These are phyloP conservation scores for Dactylellina parvicollis DNA, from an alignment of 2,329 filamentous ascomycete genomes.

Conservation along the genomic window DNA sequence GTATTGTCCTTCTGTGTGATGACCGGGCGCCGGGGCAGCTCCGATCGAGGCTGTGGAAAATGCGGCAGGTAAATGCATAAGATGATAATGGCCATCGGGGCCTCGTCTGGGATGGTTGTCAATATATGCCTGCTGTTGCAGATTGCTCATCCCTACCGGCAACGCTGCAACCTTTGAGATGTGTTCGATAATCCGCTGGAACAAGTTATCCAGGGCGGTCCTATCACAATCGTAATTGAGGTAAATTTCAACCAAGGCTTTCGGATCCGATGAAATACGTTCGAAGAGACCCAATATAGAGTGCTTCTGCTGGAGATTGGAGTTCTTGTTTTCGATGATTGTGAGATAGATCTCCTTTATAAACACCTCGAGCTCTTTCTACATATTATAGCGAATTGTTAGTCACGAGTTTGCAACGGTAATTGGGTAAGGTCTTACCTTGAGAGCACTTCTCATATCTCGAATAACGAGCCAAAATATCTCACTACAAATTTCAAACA, in stretches of 20 bases:
- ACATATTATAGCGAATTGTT: constrained; percentile 31
- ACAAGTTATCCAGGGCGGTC: constrained; percentile 92
- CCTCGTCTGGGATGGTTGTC: constrained; percentile 71
- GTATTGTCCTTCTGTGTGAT: constrained; percentile 72
- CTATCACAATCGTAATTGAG: constrained; percentile 98
- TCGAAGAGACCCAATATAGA: constrained; percentile 88
- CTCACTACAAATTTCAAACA: constrained; percentile 95
- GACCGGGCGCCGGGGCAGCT: constrained; percentile 63
- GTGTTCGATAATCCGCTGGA: constrained; percentile 92
- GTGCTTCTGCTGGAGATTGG: constrained; percentile 88
- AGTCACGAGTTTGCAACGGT: constrained; percentile 34
- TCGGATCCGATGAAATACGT: constrained; percentile 83
- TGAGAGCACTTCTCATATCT: constrained; percentile 90
- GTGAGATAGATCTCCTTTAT: constrained; percentile 96
- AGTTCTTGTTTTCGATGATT: constrained; percentile 85
- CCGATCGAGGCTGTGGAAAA: constrained; percentile 81
- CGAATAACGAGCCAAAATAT: constrained; percentile 99
- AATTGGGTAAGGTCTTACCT: constrained; percentile 67
- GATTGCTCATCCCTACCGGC: constrained; percentile 76
- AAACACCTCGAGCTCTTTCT: constrained; percentile 98
- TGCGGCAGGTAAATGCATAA: constrained; percentile 79
- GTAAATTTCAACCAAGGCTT: constrained; percentile 91
- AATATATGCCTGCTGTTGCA: constrained; percentile 86
- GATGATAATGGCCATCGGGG: constrained; percentile 85
- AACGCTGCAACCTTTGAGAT: constrained; percentile 85